Evolutionary conservation across 2,329 filamentous ascomycete species (phyloP).

Genomic region (Fusarium nygamai): DNA sequence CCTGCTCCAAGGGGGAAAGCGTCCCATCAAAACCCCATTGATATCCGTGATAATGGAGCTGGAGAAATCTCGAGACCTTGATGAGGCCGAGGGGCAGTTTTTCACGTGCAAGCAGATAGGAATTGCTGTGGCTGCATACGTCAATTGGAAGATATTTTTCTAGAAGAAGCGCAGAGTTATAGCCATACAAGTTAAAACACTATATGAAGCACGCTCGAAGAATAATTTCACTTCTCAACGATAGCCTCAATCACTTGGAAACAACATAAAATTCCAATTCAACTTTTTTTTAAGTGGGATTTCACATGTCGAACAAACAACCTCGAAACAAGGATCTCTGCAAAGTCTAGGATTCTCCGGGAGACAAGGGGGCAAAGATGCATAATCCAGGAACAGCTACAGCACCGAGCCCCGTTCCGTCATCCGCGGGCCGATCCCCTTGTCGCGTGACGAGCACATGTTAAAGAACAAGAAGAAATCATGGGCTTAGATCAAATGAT

Average conservation of each 20-base stretch:
- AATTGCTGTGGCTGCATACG: neutral
- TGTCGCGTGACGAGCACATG: conserved; percentile 38
- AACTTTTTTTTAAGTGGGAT: conserved; percentile 21
- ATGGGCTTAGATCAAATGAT: conserved; percentile 4
- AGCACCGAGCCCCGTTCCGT: conserved; percentile 26
- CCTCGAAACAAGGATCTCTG: conserved; percentile 28
- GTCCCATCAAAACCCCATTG: conserved; percentile 42
- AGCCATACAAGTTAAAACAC: neutral
- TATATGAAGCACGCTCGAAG: neutral
- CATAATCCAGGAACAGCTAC: conserved; percentile 38
- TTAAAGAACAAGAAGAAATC: neutral
- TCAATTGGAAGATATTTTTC: neutral
- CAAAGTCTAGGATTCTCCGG: conserved; percentile 19
- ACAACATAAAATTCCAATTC: neutral
- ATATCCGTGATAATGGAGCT: conserved; percentile 33
- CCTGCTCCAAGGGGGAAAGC: conserved; percentile 39
- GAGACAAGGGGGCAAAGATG: conserved; percentile 31
- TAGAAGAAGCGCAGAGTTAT: neutral
- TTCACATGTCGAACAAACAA: conserved; percentile 35
- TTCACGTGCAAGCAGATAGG: conserved; percentile 39
- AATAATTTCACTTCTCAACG: neutral
- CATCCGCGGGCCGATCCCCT: conserved; percentile 31
- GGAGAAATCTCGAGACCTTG: conserved; percentile 9
- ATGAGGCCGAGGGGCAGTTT: conserved; percentile 34
- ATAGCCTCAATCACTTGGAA: conserved; percentile 1